Conservation (phyloP, 2,329 filamentous ascomycete species). For the Hypoxylon sp. region DNA sequence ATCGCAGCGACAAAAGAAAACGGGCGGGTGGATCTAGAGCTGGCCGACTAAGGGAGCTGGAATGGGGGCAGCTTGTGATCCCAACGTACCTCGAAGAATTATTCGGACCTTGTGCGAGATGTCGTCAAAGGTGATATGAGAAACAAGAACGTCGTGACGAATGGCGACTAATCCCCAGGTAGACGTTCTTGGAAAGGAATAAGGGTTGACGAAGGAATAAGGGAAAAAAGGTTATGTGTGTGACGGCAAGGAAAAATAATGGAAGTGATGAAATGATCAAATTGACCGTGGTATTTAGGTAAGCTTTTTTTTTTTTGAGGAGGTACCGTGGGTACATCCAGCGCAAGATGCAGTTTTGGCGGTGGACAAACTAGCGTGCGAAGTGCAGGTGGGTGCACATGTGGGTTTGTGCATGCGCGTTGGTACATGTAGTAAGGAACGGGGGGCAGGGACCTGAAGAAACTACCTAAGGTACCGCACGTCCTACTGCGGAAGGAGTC, state of each 20-base stretch:
- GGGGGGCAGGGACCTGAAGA: slow-evolving; percentile 34
- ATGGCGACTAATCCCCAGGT: slow-evolving; percentile 13
- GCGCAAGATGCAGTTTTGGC: slow-evolving; percentile 29
- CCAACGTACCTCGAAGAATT: slow-evolving; percentile 43
- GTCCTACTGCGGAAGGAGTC: background rate
- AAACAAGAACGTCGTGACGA: slow-evolving; percentile 16
- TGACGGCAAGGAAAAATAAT: slow-evolving; percentile 37
- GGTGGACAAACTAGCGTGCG: slow-evolving; percentile 28
- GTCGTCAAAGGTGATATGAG: slow-evolving; percentile 16
- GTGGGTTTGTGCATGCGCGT: slow-evolving; percentile 35
- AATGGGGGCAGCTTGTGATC: slow-evolving; percentile 47
- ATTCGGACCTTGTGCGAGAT: slow-evolving; percentile 14
- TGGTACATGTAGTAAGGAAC: slow-evolving; percentile 20
- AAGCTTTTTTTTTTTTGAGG: slow-evolving; percentile 27
- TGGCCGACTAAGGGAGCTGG: slow-evolving; percentile 34
- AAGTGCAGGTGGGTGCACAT: slow-evolving; percentile 9
- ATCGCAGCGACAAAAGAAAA: slow-evolving; percentile 39
- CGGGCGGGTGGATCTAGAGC: slow-evolving; percentile 39
- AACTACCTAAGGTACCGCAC: slow-evolving; percentile 5
- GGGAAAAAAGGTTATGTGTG: slow-evolving; percentile 40
- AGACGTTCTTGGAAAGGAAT: slow-evolving; percentile 8
- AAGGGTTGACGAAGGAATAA: slow-evolving; percentile 23
- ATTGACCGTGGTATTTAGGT: slow-evolving; percentile 42
- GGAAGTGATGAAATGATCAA: slow-evolving; percentile 45
- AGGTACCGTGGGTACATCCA: slow-evolving; percentile 24